Conservation (phyloP, 768 basidiomycete species). For the Russula foetens region DNA sequence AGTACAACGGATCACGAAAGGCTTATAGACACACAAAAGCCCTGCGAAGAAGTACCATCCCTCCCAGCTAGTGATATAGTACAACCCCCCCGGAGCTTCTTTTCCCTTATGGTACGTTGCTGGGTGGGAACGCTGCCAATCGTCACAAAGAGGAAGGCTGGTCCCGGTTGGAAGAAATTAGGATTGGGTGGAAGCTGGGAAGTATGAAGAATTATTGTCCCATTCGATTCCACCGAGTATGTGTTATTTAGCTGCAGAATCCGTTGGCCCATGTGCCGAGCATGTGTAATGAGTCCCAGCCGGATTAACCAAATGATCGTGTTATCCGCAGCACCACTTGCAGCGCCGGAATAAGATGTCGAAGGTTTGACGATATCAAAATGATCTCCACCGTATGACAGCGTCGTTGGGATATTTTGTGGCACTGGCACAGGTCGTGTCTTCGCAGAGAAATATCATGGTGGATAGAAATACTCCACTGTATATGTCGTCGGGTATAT, state of each 20-base stretch:
- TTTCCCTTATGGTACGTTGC: no score
- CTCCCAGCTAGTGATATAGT: no score
- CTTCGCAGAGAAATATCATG: conserved; percentile 68
- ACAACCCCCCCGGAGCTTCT: no score
- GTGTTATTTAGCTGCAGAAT: conserved; percentile 77
- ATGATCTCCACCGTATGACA: conserved; percentile 74
- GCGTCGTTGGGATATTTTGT: conserved; percentile 56
- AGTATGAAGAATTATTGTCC: conserved; percentile 73
- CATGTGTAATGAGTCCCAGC: conserved; percentile 79
- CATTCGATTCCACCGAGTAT: conserved; percentile 72
- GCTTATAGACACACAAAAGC: no score
- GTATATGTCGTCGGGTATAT: conserved; percentile 70
- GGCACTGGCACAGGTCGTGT: conserved; percentile 63
- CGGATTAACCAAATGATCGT: conserved; percentile 73
- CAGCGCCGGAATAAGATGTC: conserved; percentile 54
- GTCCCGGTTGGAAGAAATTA: conserved; percentile 84
- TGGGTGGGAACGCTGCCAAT: conserved; percentile 61
- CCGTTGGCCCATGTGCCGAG: conserved; percentile 85
- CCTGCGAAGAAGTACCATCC: no score
- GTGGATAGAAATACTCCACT: conserved; percentile 86
- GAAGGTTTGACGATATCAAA: conserved; percentile 71
- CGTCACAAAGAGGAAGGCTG: conserved; percentile 73
- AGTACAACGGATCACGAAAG: no score
- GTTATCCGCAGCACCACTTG: conserved; percentile 64
- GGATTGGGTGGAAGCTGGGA: conserved; percentile 79